phyloP scores from a whole-genome alignment of 1,284 basidiomycete species.

The Pterula multifida region DNA sequence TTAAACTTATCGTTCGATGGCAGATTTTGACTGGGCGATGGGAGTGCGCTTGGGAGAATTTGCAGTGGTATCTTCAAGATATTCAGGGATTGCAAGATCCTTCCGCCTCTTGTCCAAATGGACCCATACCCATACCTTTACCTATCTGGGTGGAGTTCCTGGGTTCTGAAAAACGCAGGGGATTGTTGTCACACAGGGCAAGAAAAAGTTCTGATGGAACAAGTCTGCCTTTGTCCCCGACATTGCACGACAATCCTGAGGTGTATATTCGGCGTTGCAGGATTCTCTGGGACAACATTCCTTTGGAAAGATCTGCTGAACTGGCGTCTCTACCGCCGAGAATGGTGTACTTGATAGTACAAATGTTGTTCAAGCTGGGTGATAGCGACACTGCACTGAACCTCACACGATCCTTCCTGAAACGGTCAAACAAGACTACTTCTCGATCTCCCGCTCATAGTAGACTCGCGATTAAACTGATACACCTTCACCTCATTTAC shows the following conservation, averaged over 20 bases:
- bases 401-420: conserved; percentile 6
- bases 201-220: conserved; percentile 8
- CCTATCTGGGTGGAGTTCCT: conserved; percentile 44
- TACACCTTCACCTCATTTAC: background rate
- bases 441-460: too few relatives aligned
- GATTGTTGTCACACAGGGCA: background rate
- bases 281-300: conserved; percentile 17
- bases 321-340: conserved; percentile 21
- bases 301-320: conserved; percentile 17
- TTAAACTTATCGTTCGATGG: conserved; percentile 35
- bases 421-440: background rate
- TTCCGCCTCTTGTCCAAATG: conserved; percentile 6
- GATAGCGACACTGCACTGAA: conserved; percentile 11
- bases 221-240: background rate
- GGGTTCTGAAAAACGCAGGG: conserved; percentile 21
- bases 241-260: conserved; percentile 8
- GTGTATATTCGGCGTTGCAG: conserved; percentile 12
- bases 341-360: conserved; percentile 24
- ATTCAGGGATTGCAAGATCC: background rate
- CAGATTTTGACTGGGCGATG: conserved; percentile 34
- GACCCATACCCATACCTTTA: conserved; percentile 20
- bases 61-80: conserved; percentile 9
- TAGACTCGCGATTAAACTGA: background rate
- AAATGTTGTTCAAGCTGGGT: conserved; percentile 22
- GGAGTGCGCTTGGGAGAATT: conserved; percentile 34